Conservation (phyloP, 2,329 filamentous ascomycete species). For the Aureobasidium pullulans region DNA sequence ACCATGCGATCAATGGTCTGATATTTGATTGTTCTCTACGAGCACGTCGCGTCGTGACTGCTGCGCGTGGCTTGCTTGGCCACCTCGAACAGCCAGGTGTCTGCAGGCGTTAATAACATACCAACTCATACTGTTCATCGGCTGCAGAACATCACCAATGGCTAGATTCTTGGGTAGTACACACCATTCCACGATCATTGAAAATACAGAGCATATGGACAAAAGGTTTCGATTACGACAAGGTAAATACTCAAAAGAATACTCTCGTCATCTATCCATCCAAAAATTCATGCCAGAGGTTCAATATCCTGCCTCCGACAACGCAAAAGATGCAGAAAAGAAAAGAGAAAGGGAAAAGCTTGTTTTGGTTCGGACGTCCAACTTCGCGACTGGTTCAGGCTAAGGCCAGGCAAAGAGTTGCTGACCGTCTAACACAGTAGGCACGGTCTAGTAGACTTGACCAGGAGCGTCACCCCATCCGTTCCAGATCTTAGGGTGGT, state of each 20-base stretch:
- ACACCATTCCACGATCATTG: too few species aligned
- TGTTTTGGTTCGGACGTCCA: neutral
- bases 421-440: neutral
- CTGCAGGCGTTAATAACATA: too few species aligned
- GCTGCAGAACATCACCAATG: too few species aligned
- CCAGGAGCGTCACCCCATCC: neutral
- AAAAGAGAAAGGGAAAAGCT: neutral
- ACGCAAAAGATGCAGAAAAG: neutral
- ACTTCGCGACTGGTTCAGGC: neutral
- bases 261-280: neutral
- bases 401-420: neutral
- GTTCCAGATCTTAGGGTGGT: neutral
- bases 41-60: too few species aligned
- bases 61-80: too few species aligned
- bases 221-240: neutral
- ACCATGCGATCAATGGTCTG: too few species aligned
- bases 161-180: too few species aligned
- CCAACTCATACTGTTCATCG: too few species aligned
- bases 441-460: neutral
- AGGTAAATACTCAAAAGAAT: neutral
- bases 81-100: too few species aligned
- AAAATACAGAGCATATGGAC: neutral
- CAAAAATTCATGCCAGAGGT: neutral
- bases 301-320: neutral
- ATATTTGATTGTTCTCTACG: too few species aligned